Evolutionary conservation across 805 yeast genomes (phyloP), one percentile per base, ranked within the genome.

Genomic region (Kodamaea hsintzibuensis): DNA sequence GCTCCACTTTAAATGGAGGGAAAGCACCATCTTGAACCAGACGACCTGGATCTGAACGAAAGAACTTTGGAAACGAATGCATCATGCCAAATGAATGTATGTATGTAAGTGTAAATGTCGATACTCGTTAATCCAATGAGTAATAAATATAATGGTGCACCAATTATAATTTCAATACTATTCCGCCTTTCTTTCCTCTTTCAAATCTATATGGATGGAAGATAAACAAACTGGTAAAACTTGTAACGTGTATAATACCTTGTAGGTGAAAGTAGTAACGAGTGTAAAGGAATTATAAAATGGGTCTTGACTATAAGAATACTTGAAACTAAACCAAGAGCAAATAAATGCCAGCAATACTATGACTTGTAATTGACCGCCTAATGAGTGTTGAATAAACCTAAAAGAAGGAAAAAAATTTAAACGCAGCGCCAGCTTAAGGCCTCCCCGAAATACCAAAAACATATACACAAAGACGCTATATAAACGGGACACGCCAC

Each of bases 1-100:
- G 83, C 38, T 81, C 80, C 0, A 87, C 82, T 52, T 83, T 84
- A 56, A 89, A 69, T 0, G 90, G 87, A 1, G 96, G 96, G 60
- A 88, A 89, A 3, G 86, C 82, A 9, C 83, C 79, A 59, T 82
- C 78, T 65, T 49, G 57, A 48, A 57, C 42, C 56, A 25, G 70
- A 57, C 57, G 60, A n/a, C 68, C 56, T 46, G 55, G 59, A 22
- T 57, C 61, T 25, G 56, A 44, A 38, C 61, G 57, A 42, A 64
- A 49, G 46, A 54, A 57, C 47, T 53, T 58, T 33, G 70, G 69
- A 54, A 64, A 63, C 45, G 63, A 42, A n/a, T 57, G 51, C 62
- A 58, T 57, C 44, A 42, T 49, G 19, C 17, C 35, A 30, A 30
- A 12, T 30, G 10, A 13, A 38, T 16, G 42, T 2, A 2, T 38